These are phyloP conservation scores for Phytophthora boehmeriae DNA, from an alignment of 352 stramenopile species.

Conservation along the genomic window DNA sequence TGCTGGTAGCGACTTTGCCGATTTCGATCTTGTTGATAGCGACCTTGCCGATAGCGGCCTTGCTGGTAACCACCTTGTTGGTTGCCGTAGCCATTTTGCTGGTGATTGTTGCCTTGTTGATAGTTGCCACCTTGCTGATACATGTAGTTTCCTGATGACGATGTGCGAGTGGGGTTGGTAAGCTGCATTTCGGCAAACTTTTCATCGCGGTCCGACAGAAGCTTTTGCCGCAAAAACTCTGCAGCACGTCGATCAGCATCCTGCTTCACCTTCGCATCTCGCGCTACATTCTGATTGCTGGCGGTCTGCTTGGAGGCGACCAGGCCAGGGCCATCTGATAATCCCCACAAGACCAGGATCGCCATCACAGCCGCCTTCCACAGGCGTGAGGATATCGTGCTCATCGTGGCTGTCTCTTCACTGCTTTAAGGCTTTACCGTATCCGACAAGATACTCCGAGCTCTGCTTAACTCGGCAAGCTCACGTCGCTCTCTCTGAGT, in stretches of 20 bases:
- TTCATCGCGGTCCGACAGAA: constrained; percentile 3
- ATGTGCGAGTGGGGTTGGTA: constrained; percentile 24
- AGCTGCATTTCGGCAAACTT: constrained; percentile 16
- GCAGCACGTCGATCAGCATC: constrained; percentile 18
- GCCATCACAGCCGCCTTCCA: constrained; percentile 7
- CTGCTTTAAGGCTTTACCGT: background rate
- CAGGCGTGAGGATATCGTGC: constrained; percentile 6
- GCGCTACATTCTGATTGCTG: constrained; percentile 5
- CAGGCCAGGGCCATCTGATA: constrained; percentile 8
- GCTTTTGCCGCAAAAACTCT: constrained; percentile 13
- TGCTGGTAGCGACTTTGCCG: too few species aligned
- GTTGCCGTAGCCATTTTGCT: background rate
- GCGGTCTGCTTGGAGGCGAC: constrained; percentile 13
- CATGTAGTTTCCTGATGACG: background rate
- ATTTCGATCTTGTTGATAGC: too few species aligned
- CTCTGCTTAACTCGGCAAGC: background rate
- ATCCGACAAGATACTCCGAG: background rate
- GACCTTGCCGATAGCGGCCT: too few species aligned
- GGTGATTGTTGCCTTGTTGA: background rate
- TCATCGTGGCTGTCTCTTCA: constrained; percentile 8
- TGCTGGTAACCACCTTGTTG: too few species aligned
- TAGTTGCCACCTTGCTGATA: background rate
- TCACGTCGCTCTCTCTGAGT: too few species aligned
- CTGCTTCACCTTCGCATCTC: constrained; percentile 17
- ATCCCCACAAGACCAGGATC: constrained; percentile 11